A percentile compares a stretch with the other conserved stretches of the same genome.
These are phyloP conservation scores for Ustilago curta DNA, from an alignment of 1,284 basidiomycete species.

Conservation along the genomic window DNA sequence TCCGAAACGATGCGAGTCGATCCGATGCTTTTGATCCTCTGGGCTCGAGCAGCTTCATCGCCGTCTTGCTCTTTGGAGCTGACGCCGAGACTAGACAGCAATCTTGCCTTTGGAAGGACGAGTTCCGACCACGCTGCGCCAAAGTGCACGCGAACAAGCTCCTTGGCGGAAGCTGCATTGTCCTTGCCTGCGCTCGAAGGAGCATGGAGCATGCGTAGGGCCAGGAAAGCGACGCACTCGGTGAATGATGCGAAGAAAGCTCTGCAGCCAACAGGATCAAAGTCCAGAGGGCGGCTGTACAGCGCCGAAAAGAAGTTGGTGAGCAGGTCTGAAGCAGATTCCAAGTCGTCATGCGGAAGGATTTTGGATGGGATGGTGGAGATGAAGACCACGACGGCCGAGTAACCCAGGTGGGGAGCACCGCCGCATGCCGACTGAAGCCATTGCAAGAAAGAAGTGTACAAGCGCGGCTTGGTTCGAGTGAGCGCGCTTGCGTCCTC, in stretches of 20 bases:
- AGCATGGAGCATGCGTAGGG: slow-evolving; percentile 32
- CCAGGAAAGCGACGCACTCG: slow-evolving; percentile 78
- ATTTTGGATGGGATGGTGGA: slow-evolving; percentile 78
- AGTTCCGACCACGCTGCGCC: slow-evolving; percentile 45
- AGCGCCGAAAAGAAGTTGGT: slow-evolving; percentile 81
- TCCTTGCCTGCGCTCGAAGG: slow-evolving; percentile 4
- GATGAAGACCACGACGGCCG: slow-evolving; percentile 79
- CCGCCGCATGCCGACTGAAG: slow-evolving; percentile 80
- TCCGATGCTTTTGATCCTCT: slow-evolving; percentile 72
- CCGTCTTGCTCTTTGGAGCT: slow-evolving; percentile 52
- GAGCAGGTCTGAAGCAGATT: slow-evolving; percentile 73
- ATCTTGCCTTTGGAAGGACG: slow-evolving; percentile 26
- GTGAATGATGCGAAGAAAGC: slow-evolving; percentile 79
- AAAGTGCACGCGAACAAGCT: slow-evolving; percentile 41
- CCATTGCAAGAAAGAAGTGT: slow-evolving; percentile 76
- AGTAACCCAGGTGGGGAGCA: slow-evolving; percentile 81
- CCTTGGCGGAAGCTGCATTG: slow-evolving; percentile 14
- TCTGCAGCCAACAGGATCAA: slow-evolving; percentile 39
- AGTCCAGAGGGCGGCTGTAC: slow-evolving; percentile 75
- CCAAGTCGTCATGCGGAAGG: slow-evolving; percentile 69
- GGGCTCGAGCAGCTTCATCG: slow-evolving; percentile 35
- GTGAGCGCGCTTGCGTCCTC: background rate
- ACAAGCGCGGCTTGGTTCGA: slow-evolving; percentile 29
- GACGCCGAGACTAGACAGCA: slow-evolving; percentile 65
- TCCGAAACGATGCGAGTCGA: slow-evolving; percentile 73